phyloP scores from a whole-genome alignment of 2,329 filamentous ascomycete species.

The Claviceps sp. region DNA sequence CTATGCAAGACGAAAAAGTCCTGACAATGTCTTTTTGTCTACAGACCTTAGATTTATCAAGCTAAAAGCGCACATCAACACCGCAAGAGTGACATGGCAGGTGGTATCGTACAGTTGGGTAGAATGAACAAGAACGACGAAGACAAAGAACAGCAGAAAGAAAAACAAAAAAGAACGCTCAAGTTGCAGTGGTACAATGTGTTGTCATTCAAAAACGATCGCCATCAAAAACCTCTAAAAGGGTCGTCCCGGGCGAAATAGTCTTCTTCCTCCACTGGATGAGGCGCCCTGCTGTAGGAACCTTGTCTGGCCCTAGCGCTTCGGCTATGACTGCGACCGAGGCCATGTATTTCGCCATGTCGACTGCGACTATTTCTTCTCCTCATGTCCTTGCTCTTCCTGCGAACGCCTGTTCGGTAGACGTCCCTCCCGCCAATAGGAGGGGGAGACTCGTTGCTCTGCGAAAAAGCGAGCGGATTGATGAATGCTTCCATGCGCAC shows the following conservation, averaged over 20 bases:
- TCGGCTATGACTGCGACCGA: constrained; percentile 17
- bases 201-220: background rate
- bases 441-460: constrained; percentile 31
- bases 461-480: constrained; percentile 40
- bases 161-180: background rate
- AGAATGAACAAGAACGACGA: background rate
- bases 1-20: background rate
- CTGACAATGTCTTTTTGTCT: background rate
- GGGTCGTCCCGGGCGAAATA: constrained; percentile 44
- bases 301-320: constrained; percentile 27
- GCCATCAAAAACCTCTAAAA: constrained; percentile 43
- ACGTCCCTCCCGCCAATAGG: constrained; percentile 36
- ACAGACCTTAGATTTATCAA: background rate
- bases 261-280: constrained; percentile 39
- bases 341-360: constrained; percentile 37
- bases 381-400: constrained; percentile 42
- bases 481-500: constrained; percentile 98
- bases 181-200: background rate
- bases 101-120: background rate
- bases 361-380: constrained; percentile 40
- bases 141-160: background rate
- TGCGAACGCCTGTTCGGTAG: constrained; percentile 27
- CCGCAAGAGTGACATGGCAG: background rate
- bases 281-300: constrained; percentile 32
- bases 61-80: background rate